Percentiles rank a stretch among this genome's conserved stretches.
Conservation (phyloP, 2,329 filamentous ascomycete species). For the Thielaviopsis punctulata region DNA sequence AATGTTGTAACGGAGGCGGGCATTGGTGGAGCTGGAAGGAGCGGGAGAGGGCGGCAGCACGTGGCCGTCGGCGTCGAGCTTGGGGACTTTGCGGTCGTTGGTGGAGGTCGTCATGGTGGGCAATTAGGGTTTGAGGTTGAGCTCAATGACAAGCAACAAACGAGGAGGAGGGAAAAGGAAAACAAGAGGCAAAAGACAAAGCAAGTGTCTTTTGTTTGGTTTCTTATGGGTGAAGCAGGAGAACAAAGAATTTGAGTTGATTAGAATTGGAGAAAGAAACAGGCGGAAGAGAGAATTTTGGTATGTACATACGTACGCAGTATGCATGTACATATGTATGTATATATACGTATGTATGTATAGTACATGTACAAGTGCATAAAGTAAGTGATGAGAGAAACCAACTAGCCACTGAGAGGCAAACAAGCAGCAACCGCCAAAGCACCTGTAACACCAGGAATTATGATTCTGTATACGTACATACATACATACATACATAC, state of each 20-base stretch:
- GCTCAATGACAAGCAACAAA: not conserved
- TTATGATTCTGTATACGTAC: too few relatives aligned
- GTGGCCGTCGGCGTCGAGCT: constrained; percentile 61
- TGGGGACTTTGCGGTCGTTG: constrained; percentile 25
- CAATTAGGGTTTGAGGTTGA: constrained; percentile 10
- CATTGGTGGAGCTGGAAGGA: constrained; percentile 74
- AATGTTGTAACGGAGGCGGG: constrained; percentile 69
- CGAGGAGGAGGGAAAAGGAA: not conserved
- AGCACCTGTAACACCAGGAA: not conserved
- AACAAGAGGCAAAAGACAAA: not conserved
- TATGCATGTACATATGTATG: too few relatives aligned
- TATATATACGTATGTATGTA: too few relatives aligned
- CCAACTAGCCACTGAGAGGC: not conserved
- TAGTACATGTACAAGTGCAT: too few relatives aligned
- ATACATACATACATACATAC: too few relatives aligned
- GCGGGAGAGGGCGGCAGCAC: constrained; percentile 84
- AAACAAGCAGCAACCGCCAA: not conserved
- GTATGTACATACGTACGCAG: too few relatives aligned
- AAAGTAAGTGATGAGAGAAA: not conserved
- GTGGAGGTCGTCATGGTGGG: constrained; percentile 16
- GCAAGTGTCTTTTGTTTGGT: not conserved
- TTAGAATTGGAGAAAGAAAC: not conserved
- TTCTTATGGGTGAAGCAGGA: not conserved
- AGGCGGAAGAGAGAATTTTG: not conserved
- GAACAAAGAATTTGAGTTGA: not conserved